phyloP scores from a whole-genome alignment of 192 early-diverging fungal species.

The Entomortierella chlamydospora region DNA sequence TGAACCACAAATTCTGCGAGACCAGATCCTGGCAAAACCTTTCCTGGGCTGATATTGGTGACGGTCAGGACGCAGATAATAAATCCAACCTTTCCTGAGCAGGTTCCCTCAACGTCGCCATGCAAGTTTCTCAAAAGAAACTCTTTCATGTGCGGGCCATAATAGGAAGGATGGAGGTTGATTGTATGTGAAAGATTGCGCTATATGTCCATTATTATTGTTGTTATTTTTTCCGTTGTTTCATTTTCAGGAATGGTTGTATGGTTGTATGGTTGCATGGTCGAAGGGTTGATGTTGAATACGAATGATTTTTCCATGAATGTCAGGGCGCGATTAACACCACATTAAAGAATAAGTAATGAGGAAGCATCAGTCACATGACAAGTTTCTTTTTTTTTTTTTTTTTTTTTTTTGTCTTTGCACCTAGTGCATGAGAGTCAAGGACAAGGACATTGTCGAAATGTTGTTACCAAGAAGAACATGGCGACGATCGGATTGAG shows the following conservation, averaged over 20 bases:
- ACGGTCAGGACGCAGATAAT: slow-evolving; percentile 91
- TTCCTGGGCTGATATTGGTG: slow-evolving; percentile 84
- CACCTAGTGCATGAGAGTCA: background rate
- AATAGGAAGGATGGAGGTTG: slow-evolving; percentile 91
- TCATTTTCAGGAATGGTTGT: no score
- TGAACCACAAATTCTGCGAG: slow-evolving; percentile 93
- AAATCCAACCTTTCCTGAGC: slow-evolving; percentile 93
- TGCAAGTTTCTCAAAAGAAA: slow-evolving; percentile 86
- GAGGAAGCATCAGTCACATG: no score
- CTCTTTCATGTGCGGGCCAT: slow-evolving; percentile 83
- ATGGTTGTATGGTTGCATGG: no score
- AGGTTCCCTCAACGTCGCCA: slow-evolving; percentile 95
- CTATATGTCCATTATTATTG: no score
- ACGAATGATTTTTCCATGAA: no score
- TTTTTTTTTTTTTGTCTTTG: background rate
- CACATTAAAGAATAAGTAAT: no score
- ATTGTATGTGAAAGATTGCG: slow-evolving; percentile 95
- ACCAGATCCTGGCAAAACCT: slow-evolving; percentile 78
- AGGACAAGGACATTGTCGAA: background rate
- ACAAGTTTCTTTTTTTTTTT: background rate
- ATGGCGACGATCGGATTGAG: slow-evolving; percentile 7
- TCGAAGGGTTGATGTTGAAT: no score
- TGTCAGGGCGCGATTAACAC: no score
- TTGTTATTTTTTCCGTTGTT: no score
- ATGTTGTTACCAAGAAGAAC: slow-evolving; percentile 29